A percentile compares a stretch with the other conserved stretches of the same genome.
These are phyloP conservation scores for Trichothecium roseum DNA, from an alignment of 2,329 filamentous ascomycete species.

Conservation along the genomic window DNA sequence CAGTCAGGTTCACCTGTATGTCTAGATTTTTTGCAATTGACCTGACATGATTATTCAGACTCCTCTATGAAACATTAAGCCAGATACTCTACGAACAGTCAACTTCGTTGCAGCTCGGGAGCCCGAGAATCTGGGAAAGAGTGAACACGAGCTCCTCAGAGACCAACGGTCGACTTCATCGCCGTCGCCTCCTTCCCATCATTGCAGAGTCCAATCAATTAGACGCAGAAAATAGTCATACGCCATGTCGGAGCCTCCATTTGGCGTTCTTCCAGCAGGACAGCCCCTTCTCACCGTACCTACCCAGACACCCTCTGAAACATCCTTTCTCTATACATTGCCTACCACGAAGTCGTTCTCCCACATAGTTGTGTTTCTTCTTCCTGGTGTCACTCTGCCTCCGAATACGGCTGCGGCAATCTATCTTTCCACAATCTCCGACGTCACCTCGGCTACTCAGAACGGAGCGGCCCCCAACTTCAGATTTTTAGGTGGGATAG, in stretches of 20 bases:
- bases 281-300: constrained; percentile 46
- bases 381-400: constrained; percentile 68
- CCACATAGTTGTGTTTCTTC: constrained; percentile 81
- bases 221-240: neutral
- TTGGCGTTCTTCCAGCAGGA: constrained; percentile 51
- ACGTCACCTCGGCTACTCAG: constrained; percentile 24
- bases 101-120: too few relatives aligned
- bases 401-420: constrained; percentile 74
- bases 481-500: constrained; percentile 79
- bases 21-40: too few relatives aligned
- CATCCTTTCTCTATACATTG: constrained; percentile 46
- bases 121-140: too few relatives aligned
- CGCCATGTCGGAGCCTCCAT: constrained; percentile 35
- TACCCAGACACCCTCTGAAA: constrained; percentile 39
- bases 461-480: constrained; percentile 44
- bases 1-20: too few relatives aligned
- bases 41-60: too few relatives aligned
- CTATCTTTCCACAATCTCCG: constrained; percentile 56
- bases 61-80: too few relatives aligned
- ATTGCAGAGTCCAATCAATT: too few relatives aligned
- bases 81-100: too few relatives aligned
- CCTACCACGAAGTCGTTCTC: constrained; percentile 48
- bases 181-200: too few relatives aligned
- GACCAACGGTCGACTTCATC: constrained; percentile 33
- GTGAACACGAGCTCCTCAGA: too few relatives aligned